These are phyloP conservation scores for Nitzschia sp. DNA, from an alignment of 108 stramenopile genomes.

Conservation along the genomic window DNA sequence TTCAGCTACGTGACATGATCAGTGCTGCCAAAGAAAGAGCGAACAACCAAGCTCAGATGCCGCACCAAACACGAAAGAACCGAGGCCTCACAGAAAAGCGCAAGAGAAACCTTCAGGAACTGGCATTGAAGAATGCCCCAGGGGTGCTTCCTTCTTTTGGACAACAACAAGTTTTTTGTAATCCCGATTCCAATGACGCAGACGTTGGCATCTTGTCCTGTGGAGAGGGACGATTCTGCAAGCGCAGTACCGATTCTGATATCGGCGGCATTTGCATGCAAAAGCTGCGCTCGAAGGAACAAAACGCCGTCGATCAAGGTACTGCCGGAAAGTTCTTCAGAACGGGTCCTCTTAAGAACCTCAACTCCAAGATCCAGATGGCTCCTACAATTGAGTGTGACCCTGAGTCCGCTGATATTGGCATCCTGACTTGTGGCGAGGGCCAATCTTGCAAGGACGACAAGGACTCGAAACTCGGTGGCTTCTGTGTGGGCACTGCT, in stretches of 20 bases:
- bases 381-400: not conserved
- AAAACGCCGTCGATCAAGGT: not conserved
- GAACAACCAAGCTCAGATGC: not conserved
- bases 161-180: not conserved
- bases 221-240: not conserved
- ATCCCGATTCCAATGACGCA: not conserved
- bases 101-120: not conserved
- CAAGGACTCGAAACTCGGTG: slow-evolving; percentile 6
- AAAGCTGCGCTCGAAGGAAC: not conserved
- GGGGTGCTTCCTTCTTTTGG: not conserved
- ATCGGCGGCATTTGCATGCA: not conserved
- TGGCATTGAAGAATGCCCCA: not conserved
- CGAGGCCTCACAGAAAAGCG: not conserved
- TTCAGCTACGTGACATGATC: not conserved
- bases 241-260: not conserved
- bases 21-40: not conserved
- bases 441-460: not conserved
- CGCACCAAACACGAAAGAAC: not conserved
- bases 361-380: not conserved
- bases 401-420: not conserved
- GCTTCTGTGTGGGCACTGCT: not conserved
- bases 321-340: not conserved
- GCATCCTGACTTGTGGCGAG: slow-evolving; percentile 1
- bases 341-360: not conserved
- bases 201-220: slow-evolving; percentile 10